These are phyloP conservation scores for Pestalotiopsis sp. DNA, from an alignment of 2,329 filamentous ascomycete genomes.

Conservation along the genomic window DNA sequence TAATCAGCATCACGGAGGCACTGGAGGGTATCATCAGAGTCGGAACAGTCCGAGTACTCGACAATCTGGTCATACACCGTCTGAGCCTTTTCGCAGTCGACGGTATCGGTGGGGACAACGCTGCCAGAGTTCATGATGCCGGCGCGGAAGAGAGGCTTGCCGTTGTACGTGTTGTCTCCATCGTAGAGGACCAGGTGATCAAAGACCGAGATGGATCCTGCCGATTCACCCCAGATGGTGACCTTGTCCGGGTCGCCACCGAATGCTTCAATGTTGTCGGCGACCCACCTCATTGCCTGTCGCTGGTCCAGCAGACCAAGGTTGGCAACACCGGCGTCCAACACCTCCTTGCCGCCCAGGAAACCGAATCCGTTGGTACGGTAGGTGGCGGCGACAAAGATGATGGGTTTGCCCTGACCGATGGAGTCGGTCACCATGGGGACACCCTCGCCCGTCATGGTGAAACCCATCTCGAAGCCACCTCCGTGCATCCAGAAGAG, in stretches of 20 bases:
- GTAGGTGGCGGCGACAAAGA: constrained; percentile 81
- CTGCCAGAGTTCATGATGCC: constrained; percentile 34
- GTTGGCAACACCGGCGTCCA: constrained; percentile 69
- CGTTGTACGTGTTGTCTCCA: constrained; percentile 75
- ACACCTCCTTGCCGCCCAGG: constrained; percentile 68
- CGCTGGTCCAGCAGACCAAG: constrained; percentile 75
- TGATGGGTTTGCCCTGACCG: constrained; percentile 60
- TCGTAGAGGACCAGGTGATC: constrained; percentile 77
- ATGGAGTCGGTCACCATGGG: constrained; percentile 49
- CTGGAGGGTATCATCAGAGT: constrained; percentile 57
- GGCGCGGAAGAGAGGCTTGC: constrained; percentile 72
- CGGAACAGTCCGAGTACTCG: constrained; percentile 61
- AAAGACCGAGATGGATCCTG: constrained; percentile 72
- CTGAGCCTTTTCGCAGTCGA: neutral
- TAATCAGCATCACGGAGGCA: constrained; percentile 68
- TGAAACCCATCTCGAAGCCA: constrained; percentile 57
- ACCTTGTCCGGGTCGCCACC: constrained; percentile 76
- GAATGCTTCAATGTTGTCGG: constrained; percentile 76
- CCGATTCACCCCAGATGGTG: constrained; percentile 78
- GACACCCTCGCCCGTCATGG: constrained; percentile 53
- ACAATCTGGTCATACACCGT: constrained; percentile 62
- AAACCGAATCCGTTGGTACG: constrained; percentile 77
- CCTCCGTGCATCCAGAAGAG: constrained; percentile 75
- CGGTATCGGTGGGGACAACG: neutral
- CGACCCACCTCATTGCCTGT: constrained; percentile 74